phyloP scores from a whole-genome alignment of 192 early-diverging fungal species.

The Coemansia sp. region DNA sequence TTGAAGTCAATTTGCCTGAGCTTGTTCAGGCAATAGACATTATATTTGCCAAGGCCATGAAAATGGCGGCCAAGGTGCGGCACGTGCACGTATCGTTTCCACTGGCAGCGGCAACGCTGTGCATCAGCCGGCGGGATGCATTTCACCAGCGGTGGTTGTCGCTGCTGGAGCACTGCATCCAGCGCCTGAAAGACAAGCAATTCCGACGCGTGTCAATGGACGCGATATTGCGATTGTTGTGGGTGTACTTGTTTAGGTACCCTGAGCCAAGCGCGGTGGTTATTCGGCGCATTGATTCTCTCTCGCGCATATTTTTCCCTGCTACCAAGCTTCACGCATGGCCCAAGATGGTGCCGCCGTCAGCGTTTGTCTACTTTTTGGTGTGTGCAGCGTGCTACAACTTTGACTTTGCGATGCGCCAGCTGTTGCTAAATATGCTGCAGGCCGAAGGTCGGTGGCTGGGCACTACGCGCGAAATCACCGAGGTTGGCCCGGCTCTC shows the following conservation, averaged over 20 bases:
- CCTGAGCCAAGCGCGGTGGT: constrained; percentile 58
- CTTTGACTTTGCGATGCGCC: constrained; percentile 47
- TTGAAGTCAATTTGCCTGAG: constrained; percentile 91
- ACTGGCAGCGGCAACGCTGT: constrained; percentile 81
- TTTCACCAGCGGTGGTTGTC: constrained; percentile 76
- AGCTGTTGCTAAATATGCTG: constrained; percentile 41
- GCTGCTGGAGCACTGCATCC: constrained; percentile 64
- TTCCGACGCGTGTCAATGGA: constrained; percentile 70
- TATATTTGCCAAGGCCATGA: constrained; percentile 81
- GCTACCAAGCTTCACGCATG: constrained; percentile 51
- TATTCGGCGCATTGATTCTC: constrained; percentile 44
- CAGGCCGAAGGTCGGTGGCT: constrained; percentile 50
- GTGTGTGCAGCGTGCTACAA: constrained; percentile 50
- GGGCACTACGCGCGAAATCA: constrained; percentile 36
- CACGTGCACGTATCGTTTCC: constrained; percentile 77
- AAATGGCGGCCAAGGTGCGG: constrained; percentile 84
- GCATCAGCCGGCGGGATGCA: constrained; percentile 84
- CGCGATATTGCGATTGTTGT: constrained; percentile 76
- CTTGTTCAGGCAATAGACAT: constrained; percentile 91
- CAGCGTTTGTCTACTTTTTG: constrained; percentile 49
- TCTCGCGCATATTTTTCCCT: constrained; percentile 51
- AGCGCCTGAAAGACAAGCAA: constrained; percentile 72
- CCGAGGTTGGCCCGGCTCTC: constrained; percentile 35
- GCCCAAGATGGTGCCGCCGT: constrained; percentile 49
- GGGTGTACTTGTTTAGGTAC: constrained; percentile 93